Conservation (phyloP, 2,329 filamentous ascomycete species). For the Simplicillium aogashimaense region DNA sequence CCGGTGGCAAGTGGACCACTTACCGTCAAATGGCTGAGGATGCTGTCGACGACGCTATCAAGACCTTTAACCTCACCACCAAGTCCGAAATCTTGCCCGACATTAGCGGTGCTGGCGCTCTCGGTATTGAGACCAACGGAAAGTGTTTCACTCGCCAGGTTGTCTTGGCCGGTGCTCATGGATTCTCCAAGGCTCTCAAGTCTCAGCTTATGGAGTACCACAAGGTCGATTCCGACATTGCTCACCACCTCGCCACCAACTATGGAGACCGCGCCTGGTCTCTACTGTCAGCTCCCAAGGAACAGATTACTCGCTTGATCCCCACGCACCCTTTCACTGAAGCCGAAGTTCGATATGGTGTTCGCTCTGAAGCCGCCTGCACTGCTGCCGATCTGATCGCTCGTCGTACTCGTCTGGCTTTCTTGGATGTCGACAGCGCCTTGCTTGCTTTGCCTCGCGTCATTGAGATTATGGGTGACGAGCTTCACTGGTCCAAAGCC, state of each 20-base stretch:
- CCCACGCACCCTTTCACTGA: conserved; percentile 63
- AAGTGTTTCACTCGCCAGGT: conserved; percentile 66
- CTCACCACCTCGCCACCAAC: conserved; percentile 27
- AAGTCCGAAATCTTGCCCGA: conserved; percentile 44
- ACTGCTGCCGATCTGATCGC: conserved; percentile 63
- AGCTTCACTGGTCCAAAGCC: conserved; percentile 52
- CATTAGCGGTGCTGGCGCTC: conserved; percentile 52
- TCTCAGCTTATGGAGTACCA: conserved; percentile 22
- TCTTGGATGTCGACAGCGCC: conserved; percentile 63
- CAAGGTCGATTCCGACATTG: conserved; percentile 27
- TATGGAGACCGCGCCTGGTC: conserved; percentile 57
- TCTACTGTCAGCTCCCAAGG: conserved; percentile 43
- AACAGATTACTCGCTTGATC: conserved; percentile 52
- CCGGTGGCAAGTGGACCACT: conserved; percentile 81
- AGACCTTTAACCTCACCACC: conserved; percentile 50
- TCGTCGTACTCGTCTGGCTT: conserved; percentile 62
- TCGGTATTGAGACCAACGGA: conserved; percentile 47
- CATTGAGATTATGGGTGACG: conserved; percentile 63
- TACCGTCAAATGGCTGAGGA: conserved; percentile 86
- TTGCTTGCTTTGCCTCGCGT: conserved; percentile 58
- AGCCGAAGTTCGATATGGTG: conserved; percentile 62
- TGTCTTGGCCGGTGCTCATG: conserved; percentile 67
- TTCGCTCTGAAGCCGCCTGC: conserved; percentile 63
- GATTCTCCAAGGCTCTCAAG: conserved; percentile 35
- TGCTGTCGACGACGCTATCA: conserved; percentile 69